Evolutionary conservation across 805 yeast genomes (phyloP).

Genomic region (Saturnispora hagleri): DNA sequence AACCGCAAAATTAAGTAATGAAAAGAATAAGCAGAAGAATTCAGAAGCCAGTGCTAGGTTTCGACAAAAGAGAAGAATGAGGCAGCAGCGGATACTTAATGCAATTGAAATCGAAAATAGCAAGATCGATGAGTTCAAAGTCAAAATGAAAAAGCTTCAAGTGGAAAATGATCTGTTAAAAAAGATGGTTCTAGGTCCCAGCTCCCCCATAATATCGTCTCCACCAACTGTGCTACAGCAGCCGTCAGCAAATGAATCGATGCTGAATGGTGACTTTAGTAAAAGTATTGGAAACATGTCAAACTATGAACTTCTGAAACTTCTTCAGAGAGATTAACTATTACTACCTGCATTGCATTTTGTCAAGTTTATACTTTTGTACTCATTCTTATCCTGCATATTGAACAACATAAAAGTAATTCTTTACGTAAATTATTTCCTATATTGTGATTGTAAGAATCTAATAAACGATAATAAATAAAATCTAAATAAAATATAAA

Average conservation of each 20-base stretch:
- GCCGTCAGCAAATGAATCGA: not conserved
- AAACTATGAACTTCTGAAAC: constrained; percentile 19
- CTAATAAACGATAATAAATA: not conserved
- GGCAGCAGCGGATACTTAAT: constrained; percentile 50
- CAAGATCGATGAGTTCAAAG: constrained; percentile 35
- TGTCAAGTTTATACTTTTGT: not conserved
- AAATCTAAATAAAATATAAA: too few species aligned
- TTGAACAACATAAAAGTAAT: not conserved
- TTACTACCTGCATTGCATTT: not conserved
- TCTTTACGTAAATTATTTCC: not conserved
- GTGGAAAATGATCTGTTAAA: constrained; percentile 54
- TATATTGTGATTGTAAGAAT: too few species aligned
- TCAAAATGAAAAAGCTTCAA: constrained; percentile 43
- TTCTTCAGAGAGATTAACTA: constrained; percentile 13
- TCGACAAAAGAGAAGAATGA: constrained; percentile 50
- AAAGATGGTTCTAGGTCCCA: constrained; percentile 28
- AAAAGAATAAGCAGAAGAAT: constrained; percentile 49
- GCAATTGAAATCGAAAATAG: constrained; percentile 36
- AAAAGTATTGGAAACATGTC: constrained; percentile 12
- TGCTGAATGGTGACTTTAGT: not conserved
- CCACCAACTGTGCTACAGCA: not conserved
- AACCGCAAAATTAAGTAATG: not conserved
- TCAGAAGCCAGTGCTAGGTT: constrained; percentile 62
- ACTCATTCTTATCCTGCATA: not conserved
- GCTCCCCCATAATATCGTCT: not conserved